A percentile compares a stretch with the other conserved stretches of the same genome.
Evolutionary conservation across 768 basidiomycete species (phyloP).

Genomic region (Leucocoprinus leucothites): DNA sequence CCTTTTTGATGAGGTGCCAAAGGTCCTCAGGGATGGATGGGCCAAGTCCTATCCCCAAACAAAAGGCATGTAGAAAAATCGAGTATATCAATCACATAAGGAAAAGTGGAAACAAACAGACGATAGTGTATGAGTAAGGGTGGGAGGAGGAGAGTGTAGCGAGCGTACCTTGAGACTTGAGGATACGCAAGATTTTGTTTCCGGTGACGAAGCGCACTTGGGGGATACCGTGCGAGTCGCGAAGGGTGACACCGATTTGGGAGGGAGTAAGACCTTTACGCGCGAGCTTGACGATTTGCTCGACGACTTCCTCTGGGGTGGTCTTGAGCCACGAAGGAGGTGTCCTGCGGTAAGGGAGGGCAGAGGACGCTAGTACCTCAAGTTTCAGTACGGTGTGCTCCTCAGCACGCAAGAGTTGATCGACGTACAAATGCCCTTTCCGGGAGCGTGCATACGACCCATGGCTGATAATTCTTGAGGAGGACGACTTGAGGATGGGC

Average conservation of each 20-base stretch:
- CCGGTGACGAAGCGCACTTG: constrained; percentile 98
- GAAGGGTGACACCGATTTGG: constrained; percentile 96
- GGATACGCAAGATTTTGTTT: constrained; percentile 98
- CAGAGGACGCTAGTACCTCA: constrained; percentile 71
- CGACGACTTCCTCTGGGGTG: constrained; percentile 90
- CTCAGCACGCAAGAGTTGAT: constrained; percentile 39
- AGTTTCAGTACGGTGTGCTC: neutral
- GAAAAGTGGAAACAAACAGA: constrained; percentile 15
- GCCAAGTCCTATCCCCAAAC: constrained; percentile 82
- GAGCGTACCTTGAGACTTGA: constrained; percentile 86
- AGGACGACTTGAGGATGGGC: constrained; percentile 19
- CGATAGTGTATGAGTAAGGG: constrained; percentile 25
- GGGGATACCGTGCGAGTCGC: constrained; percentile 97
- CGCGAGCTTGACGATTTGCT: constrained; percentile 96
- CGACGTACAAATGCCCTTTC: constrained; percentile 97
- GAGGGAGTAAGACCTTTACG: constrained; percentile 97
- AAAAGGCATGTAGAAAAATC: constrained; percentile 36
- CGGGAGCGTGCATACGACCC: constrained; percentile 99
- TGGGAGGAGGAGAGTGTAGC: neutral
- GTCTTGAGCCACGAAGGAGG: constrained; percentile 98
- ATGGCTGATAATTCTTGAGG: constrained; percentile 82
- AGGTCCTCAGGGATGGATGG: constrained; percentile 99
- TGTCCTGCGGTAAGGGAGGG: constrained; percentile 94
- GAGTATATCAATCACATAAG: constrained; percentile 14
- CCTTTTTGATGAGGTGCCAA: constrained; percentile 99